phyloP scores from a whole-genome alignment of 148 eudicot species.

The Bassia scoparia region DNA sequence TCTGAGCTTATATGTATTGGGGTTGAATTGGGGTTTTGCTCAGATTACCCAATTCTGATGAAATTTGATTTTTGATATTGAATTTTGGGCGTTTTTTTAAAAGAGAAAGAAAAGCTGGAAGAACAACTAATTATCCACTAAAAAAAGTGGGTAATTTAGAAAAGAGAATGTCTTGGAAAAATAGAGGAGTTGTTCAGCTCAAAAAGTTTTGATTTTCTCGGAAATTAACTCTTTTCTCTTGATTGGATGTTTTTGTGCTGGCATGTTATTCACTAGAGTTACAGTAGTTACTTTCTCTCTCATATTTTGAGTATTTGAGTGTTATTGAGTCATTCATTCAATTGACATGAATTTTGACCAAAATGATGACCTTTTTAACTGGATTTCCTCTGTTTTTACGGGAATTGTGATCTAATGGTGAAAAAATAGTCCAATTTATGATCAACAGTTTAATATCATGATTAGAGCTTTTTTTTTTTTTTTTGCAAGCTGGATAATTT shows the following conservation, averaged over 20 bases:
- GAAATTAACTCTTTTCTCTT: constrained; percentile 57
- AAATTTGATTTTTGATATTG: neutral
- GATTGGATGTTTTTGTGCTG: constrained; percentile 84
- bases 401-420: constrained; percentile 14
- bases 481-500: neutral
- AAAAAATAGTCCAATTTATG: neutral
- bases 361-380: constrained; percentile 9
- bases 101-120: neutral
- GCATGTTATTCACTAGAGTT: constrained; percentile 87
- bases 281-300: too few species aligned
- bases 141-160: neutral
- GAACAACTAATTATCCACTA: neutral
- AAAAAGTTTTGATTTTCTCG: constrained; percentile 44
- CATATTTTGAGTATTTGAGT: too few species aligned
- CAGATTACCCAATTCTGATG: constrained; percentile 5
- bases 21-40: constrained; percentile 29
- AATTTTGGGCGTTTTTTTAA: neutral
- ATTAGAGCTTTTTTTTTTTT: neutral
- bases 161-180: constrained; percentile 47
- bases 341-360: constrained; percentile 7
- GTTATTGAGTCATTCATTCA: neutral
- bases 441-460: constrained; percentile 3
- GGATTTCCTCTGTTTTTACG: constrained; percentile 7
- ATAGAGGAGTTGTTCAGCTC: constrained; percentile 49
- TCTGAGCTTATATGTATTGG: neutral